phyloP scores from a whole-genome alignment of 345 rosid genomes.

The Syzygium aromaticum region DNA sequence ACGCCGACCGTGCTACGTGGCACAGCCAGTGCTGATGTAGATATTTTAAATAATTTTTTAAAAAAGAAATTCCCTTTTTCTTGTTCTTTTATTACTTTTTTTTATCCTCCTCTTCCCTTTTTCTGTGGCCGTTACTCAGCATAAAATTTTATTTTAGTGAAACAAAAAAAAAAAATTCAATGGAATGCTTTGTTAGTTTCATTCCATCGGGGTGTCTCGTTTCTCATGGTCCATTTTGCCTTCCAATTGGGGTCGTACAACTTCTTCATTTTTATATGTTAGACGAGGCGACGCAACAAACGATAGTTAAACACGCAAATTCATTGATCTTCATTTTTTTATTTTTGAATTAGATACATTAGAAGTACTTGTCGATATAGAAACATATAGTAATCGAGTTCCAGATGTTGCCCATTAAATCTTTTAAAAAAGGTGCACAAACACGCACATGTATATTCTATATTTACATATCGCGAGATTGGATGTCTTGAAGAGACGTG shows the following conservation, averaged over 20 bases:
- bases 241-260: neutral
- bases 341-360: too few relatives aligned
- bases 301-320: neutral
- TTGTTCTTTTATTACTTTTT: too few relatives aligned
- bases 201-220: neutral
- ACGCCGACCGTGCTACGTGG: too few relatives aligned
- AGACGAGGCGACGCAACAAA: neutral
- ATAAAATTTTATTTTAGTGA: neutral
- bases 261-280: neutral
- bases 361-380: too few relatives aligned
- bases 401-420: too few relatives aligned
- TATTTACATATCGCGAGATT: neutral
- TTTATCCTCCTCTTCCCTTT: too few relatives aligned
- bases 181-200: neutral
- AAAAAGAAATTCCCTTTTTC: too few relatives aligned
- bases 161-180: neutral
- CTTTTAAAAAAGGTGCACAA: neutral
- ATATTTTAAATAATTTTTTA: too few relatives aligned
- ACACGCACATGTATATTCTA: neutral
- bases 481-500: neutral
- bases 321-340: too few relatives aligned
- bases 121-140: too few relatives aligned
- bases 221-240: neutral
- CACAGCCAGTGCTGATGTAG: accelerated
- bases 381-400: too few relatives aligned